Evolutionary conservation across 305 asterid genomes (phyloP), one percentile per base, ranked within the genome.

Genomic region (Fraxinus nigra): DNA sequence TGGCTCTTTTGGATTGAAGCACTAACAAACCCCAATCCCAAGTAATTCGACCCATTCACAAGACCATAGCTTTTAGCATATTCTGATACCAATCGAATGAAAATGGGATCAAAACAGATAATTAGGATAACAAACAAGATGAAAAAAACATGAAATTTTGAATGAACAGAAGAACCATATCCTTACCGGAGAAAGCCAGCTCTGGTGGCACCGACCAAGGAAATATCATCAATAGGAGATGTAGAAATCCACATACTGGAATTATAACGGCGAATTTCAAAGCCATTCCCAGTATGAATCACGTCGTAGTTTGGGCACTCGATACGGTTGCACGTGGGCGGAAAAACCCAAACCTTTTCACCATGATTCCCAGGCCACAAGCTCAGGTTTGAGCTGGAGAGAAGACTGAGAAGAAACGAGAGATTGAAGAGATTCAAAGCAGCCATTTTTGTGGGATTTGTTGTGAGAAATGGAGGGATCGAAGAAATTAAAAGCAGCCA

Each of bases 301-400:
- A 93, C 89, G 84, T 92, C 97, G 92, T 89, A 93, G 73, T 38
- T 87, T 0, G 98, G 98, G 83, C 98, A 95, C 82, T 95, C 98
- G 77, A 95, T 95, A 4, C 97, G 89, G 82, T 82, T 80, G 79
- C 98, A 95, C 1, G 91, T 59, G 48, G 98, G 95, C 20, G 98
- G 98, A 61, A 84, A 90, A 8, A 84, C 80, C 24, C 70, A 86
- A 5, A 87, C 83, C 16, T 43, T 69, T 26, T 26, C 14, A 26
- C 77, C 77, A n/a, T 28, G 38, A 4, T 79, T 85, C 32, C 37
- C 75, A 35, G 81, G 76, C 86, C 51, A 75, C 20, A 48, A 69
- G 76, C 77, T 85, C 78, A 77, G 37, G 67, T 81, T 78, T 76
- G 84, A 63, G 77, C 78, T 35, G 33, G 89, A 86, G 38, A 92